Base-by-base conservation (phyloP, 176 grass and related monocot genomes). In the Oryza meyeriana region DNA sequence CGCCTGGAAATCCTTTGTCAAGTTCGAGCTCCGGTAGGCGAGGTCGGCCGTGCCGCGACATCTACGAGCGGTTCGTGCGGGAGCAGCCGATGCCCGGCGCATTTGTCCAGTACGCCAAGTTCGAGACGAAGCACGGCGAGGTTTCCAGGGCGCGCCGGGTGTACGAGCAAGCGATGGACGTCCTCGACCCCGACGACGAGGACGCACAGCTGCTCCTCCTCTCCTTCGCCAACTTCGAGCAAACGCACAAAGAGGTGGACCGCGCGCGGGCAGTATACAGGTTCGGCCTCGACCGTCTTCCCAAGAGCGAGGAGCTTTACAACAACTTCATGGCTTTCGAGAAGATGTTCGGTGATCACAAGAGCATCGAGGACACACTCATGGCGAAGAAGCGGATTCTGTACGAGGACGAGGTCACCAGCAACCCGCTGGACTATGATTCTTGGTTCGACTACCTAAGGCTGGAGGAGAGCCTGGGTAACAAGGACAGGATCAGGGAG, bases 151-250 rank as follows among this genome's bases (percentile, higher is more conserved):
- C 22, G 9, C 57, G 57, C 22, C 57, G 2, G 20, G 57, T 59
- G 7, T 59, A 25, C 22, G 8, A 59, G 57, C 57, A 10, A 8
- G 57, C 22, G 1, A 10, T 25, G 8, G 57, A 22, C 8, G 22
- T 25, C 7, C 7, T 59, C 57, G 57, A 50, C 47, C 47, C 57
- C n/a, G 22, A n/a, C 1, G 57, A 59, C 8, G 57, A 59, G 6
- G 57, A 59, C n/a, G 57, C 22, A 1, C 4, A 25, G 57, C 7
- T n/a, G 22, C 57, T 59, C 1, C n/a, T 59, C n/a, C 22, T 59
- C 8, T 6, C 57, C n/a, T 59, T 48, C 16, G 45, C 45, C 16
- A 17, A 18, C 14, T 97, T 97, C 58, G 95, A 97, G 80, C n/a
- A 10, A 10, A 10, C 38, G 1, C 38, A 40, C 9, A 2, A n/a